These are phyloP conservation scores for Entomortierella lignicola DNA, from an alignment of 192 early-diverging fungal genomes.

Conservation along the genomic window DNA sequence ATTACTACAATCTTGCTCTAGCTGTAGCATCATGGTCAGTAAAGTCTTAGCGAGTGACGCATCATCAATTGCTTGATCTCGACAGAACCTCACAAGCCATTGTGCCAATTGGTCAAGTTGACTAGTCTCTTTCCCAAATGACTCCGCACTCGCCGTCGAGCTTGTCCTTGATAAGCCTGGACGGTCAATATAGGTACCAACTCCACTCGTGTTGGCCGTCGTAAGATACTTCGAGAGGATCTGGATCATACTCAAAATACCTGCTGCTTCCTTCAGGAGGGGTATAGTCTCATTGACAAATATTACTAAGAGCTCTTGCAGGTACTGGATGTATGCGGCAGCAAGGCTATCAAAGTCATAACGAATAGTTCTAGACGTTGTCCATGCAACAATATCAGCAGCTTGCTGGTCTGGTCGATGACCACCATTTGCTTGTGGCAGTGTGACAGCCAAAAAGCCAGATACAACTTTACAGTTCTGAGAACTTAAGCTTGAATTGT, in stretches of 20 bases:
- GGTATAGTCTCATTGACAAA: conserved; percentile 56
- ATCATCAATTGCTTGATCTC: conserved; percentile 61
- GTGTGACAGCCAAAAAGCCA: conserved; percentile 27
- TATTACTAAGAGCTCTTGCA: conserved; percentile 41
- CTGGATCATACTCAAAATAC: conserved; percentile 51
- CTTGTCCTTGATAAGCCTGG: conserved; percentile 2
- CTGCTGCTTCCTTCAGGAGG: conserved; percentile 59
- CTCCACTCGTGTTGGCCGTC: not conserved
- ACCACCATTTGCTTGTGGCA: conserved; percentile 47
- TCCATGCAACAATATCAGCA: conserved; percentile 45
- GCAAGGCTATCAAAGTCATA: conserved; percentile 39
- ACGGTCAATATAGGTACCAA: not conserved
- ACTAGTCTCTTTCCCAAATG: not conserved
- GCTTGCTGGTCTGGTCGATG: conserved; percentile 29
- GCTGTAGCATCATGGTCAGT: conserved; percentile 51
- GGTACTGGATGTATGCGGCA: conserved; percentile 32
- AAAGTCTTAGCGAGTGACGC: conserved; percentile 47
- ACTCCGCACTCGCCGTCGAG: conserved; percentile 8
- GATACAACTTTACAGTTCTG: conserved; percentile 23
- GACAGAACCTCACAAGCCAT: conserved; percentile 57
- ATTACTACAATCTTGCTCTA: conserved; percentile 38
- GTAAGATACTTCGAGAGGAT: conserved; percentile 50
- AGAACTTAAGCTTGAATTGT: not conserved
- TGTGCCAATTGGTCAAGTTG: conserved; percentile 42
- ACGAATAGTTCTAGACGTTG: conserved; percentile 31